phyloP scores from a whole-genome alignment of 768 basidiomycete species.

The Kwoniella newhampshirensis region DNA sequence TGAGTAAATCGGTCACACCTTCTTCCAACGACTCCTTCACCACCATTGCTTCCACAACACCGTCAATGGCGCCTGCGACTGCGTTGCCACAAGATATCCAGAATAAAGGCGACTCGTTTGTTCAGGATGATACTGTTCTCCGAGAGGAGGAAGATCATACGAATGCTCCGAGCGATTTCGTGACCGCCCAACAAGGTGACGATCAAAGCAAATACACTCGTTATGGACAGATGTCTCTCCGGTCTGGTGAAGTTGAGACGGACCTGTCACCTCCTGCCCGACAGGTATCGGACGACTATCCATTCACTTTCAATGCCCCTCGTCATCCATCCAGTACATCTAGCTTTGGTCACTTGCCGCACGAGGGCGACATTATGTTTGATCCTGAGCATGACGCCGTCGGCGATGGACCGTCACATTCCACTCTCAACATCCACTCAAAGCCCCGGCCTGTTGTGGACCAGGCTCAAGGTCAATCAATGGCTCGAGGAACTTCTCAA shows the following conservation, averaged over 20 bases:
- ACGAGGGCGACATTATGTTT: slow-evolving; percentile 5
- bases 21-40: slow-evolving; percentile 25
- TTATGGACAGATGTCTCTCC: slow-evolving; percentile 16
- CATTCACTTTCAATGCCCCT: slow-evolving; percentile 38
- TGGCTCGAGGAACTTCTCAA: slow-evolving; percentile 6
- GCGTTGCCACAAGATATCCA: slow-evolving; percentile 10
- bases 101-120: slow-evolving; percentile 12
- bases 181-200: slow-evolving; percentile 10
- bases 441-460: neutral
- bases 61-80: slow-evolving; percentile 2
- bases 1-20: slow-evolving; percentile 50
- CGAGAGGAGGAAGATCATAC: neutral
- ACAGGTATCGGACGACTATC: slow-evolving; percentile 21
- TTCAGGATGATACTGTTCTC: slow-evolving; percentile 6
- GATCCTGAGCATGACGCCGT: slow-evolving; percentile 8
- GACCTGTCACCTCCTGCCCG: slow-evolving; percentile 39
- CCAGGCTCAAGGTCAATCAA: slow-evolving; percentile 2
- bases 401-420: slow-evolving; percentile 18
- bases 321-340: slow-evolving; percentile 13
- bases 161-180: slow-evolving; percentile 1
- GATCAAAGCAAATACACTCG: slow-evolving; percentile 4
- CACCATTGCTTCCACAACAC: slow-evolving; percentile 2
- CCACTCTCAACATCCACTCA: slow-evolving; percentile 12
- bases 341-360: neutral
- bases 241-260: slow-evolving; percentile 28